phyloP scores from a whole-genome alignment of 371 early-diverging fungal genomes.

The Mortierella sp. region DNA sequence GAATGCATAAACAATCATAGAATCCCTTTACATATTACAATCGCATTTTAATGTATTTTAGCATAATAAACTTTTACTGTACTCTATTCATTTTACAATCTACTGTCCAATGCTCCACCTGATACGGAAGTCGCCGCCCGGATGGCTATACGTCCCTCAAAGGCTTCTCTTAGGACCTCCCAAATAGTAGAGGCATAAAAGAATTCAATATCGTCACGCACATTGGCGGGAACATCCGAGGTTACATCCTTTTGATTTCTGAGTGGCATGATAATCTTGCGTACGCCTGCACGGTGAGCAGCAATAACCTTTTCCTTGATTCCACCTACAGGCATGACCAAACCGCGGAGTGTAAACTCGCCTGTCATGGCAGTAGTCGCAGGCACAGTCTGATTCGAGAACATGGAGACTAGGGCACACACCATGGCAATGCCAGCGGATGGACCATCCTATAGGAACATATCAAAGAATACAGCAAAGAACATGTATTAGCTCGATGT shows the following conservation, averaged over 20 bases:
- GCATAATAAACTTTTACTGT: not conserved
- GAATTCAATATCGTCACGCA: constrained; percentile 78
- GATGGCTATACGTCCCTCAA: constrained; percentile 17
- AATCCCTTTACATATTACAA: not conserved
- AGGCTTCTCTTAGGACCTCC: constrained; percentile 76
- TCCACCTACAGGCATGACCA: constrained; percentile 88
- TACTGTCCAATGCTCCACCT: constrained; percentile 22
- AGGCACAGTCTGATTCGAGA: constrained; percentile 71
- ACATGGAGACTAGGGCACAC: constrained; percentile 82
- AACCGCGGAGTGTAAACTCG: constrained; percentile 87
- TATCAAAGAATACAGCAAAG: not conserved
- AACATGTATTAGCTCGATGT: not conserved
- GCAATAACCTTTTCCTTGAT: constrained; percentile 90
- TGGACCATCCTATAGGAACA: constrained; percentile 75
- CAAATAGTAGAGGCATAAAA: constrained; percentile 76
- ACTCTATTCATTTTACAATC: not conserved
- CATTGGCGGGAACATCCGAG: constrained; percentile 77
- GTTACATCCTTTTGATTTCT: constrained; percentile 71
- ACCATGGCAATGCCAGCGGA: constrained; percentile 80
- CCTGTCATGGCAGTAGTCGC: constrained; percentile 85
- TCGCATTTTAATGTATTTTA: not conserved
- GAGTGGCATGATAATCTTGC: constrained; percentile 70
- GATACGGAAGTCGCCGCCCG: not conserved
- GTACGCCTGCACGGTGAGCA: constrained; percentile 85
- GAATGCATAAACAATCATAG: constrained; percentile 9